Base-by-base conservation (phyloP, 352 stramenopile genomes). In the Nothophytophthora sp. region DNA sequence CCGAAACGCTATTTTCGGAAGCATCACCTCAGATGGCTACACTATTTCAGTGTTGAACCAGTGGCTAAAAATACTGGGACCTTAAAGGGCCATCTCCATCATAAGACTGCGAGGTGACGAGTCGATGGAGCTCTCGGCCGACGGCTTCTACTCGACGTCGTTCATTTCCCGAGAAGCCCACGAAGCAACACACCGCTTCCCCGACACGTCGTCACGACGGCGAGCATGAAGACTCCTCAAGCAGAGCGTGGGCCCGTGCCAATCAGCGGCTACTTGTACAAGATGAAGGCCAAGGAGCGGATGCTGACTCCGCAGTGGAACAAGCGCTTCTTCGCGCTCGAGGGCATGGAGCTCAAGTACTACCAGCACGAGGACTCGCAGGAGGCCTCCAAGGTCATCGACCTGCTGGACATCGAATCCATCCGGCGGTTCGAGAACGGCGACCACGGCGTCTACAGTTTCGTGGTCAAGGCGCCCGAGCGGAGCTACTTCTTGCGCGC, bases 191-290 rank as follows among this genome's bases (percentile, higher is more conserved):
- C n/a, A n/a, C n/a, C n/a, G n/a, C n/a, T n/a, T n/a, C n/a, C n/a
- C n/a, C n/a, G n/a, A n/a, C n/a, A 39, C 29, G 24, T 36, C 41
- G 29, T 41, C 44, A 16, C 41, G 36, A 60, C 56, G 43, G 18
- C 42, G 34, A 65, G 9, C 37, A 87, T 86, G 78, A 90, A 86
- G 61, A 64, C 46, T 12, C 71, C 71, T n/a, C n/a, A n/a, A 35
- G 40, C 34, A 23, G 73, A 85, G 27, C 79, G 73, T 10, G 79
- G 74, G 3, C 76, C 81, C 16, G 74, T 88, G 46, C 78, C 82
- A 16, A 88, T 92, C 59, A 90, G 81, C 43, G 84, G 77, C 45
- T 94, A 90, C 59, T 63, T 92, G 28, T 83, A 75, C 75, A 92
- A 94, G 63, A 89, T 92, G 76, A 94, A 95, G 50, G 63, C 72